A percentile compares a stretch with the other conserved stretches of the same genome.
These are phyloP conservation scores for Gossypium trilobum DNA, from an alignment of 441 rosid species.

Conservation along the genomic window DNA sequence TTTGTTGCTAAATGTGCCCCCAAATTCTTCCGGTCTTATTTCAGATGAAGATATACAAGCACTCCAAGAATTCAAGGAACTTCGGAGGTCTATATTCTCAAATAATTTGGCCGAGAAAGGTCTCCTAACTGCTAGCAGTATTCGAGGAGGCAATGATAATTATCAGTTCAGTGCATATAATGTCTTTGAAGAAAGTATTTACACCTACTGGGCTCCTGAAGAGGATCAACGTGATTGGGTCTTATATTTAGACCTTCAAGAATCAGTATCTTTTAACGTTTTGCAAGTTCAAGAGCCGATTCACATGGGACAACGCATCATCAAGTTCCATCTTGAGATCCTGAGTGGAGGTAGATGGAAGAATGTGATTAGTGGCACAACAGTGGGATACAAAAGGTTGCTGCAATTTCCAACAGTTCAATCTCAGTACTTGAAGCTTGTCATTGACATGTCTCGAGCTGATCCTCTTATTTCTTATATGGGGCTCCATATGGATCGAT, in stretches of 20 bases:
- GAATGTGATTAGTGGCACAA: conserved; percentile 45
- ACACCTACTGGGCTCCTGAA: conserved; percentile 77
- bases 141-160: conserved; percentile 33
- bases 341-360: conserved; percentile 39
- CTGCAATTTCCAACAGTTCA: conserved; percentile 41
- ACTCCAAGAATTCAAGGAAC: conserved; percentile 49
- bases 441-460: conserved; percentile 44
- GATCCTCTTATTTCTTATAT: conserved; percentile 65
- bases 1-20: conserved; percentile 70
- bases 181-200: conserved; percentile 49
- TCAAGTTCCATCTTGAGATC: conserved; percentile 45
- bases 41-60: conserved; percentile 57
- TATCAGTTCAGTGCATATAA: conserved; percentile 33
- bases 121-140: conserved; percentile 40
- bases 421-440: conserved; percentile 49
- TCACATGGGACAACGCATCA: conserved; percentile 77
- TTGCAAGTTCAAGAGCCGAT: conserved; percentile 69
- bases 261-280: conserved; percentile 53
- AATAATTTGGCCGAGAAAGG: conserved; percentile 45
- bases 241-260: conserved; percentile 38
- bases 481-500: conserved; percentile 52
- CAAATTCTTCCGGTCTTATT: conserved; percentile 66
- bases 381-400: conserved; percentile 65
- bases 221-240: conserved; percentile 45
- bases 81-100: conserved; percentile 48